Evolutionary conservation across 2,329 filamentous ascomycete genomes (phyloP).

Genomic region (Verticillium isaacii): DNA sequence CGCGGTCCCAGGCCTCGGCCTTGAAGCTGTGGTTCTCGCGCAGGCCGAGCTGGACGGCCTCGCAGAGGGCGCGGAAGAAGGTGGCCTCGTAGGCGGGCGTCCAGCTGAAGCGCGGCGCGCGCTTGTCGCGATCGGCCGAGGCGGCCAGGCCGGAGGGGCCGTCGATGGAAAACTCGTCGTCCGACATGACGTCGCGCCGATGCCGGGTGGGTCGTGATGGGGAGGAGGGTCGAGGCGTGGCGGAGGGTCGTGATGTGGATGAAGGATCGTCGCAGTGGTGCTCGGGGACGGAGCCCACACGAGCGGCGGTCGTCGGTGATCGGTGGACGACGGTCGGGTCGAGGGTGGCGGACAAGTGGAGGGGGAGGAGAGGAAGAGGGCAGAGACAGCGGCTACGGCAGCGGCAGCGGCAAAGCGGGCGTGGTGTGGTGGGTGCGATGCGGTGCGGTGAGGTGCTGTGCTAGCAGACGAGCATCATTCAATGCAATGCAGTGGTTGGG

Average conservation of each 20-base stretch:
- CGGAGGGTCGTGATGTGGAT: neutral
- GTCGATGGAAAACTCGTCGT: conserved; percentile 28
- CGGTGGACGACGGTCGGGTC: neutral
- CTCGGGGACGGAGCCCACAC: neutral
- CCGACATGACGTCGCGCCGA: conserved; percentile 27
- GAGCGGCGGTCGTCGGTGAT: neutral
- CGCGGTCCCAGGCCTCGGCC: conserved; percentile 56
- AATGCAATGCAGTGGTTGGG: neutral
- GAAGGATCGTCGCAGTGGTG: neutral
- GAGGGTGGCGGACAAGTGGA: neutral
- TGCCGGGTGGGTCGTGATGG: conserved; percentile 10
- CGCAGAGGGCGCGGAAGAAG: conserved; percentile 56
- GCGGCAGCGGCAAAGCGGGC: no score
- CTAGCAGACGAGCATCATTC: no score
- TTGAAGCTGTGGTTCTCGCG: conserved; percentile 58
- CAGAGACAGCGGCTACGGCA: neutral
- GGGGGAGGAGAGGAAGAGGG: neutral
- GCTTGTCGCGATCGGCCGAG: conserved; percentile 17
- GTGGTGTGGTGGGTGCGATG: neutral
- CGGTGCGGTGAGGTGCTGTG: no score
- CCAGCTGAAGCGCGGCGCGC: conserved; percentile 55
- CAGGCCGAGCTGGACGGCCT: conserved; percentile 52
- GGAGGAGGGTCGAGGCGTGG: neutral
- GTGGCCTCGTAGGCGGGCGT: conserved; percentile 54
- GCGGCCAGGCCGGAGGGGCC: conserved; percentile 9